Base-by-base conservation (phyloP, 257 asterid genomes). In the Capsicum baccatum region DNA sequence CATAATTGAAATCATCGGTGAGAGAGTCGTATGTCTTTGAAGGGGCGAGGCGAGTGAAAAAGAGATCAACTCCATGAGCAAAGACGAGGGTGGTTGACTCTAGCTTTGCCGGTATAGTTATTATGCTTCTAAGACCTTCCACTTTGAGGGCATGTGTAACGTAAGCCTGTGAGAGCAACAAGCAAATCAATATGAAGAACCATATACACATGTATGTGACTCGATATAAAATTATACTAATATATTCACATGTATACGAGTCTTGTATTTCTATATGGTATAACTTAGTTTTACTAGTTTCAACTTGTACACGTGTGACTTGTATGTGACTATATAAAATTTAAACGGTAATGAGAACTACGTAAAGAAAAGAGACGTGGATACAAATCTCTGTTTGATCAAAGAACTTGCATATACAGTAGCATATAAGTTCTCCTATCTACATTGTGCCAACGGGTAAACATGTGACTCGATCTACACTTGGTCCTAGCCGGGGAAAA, bases 41-140 rank as follows among this genome's bases (percentile, higher is more conserved):
- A 47, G 98, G 98, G 26, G 98, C 98, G 13, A 96, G 97, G 69
- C 89, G 91, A 33, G 97, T 94, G 87, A 94, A 93, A 80, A 96
- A 96, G 85, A 96, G 96, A 88, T 96, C 99, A 84, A 92, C 90
- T 37, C 99, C 98, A 85, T 94, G 92, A n/a, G 94, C 91, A 81
- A 96, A 96, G 19, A 93, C 95, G 21, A 94, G 99, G 81, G 99
- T 90, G 73, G 99, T 94, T 3, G 99, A 96, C 91, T 96, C 97
- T 81, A 96, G 91, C 90, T 92, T 94, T 17, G 99, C 90, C 5
- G 98, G 98, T 69, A 94, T 88, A 1, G 82, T 90, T 79, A 86
- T 88, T 83, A 96, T 90, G 87, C 97, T 98, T 85, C 93, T 90
- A 35, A 96, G 94, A 88, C 93, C 98, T 86, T 39, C 44, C 44